phyloP scores from a whole-genome alignment of 108 stramenopile species.

The Bacterosira constricta region DNA sequence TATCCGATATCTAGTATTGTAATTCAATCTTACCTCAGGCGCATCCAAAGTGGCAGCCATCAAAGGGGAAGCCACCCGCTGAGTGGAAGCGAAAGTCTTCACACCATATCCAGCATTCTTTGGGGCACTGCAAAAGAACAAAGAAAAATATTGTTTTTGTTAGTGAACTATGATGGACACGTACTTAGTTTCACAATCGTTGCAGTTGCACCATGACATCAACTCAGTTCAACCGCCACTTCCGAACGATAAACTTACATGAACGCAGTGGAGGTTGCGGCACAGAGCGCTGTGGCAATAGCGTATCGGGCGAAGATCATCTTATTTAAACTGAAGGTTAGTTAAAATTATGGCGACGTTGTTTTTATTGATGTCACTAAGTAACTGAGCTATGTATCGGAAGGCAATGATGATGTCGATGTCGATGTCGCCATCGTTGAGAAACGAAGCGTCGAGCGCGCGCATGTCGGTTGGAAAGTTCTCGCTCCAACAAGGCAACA shows the following conservation, averaged over 20 bases:
- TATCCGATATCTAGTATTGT: background rate
- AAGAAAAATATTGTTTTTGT: background rate
- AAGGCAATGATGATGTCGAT: no score
- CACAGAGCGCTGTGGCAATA: conserved; percentile 52
- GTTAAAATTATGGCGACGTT: background rate
- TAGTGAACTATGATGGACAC: background rate
- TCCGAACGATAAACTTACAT: conserved; percentile 36
- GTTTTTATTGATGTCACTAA: no score
- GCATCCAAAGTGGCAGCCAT: conserved; percentile 47
- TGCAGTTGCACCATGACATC: no score
- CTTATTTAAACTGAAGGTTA: background rate
- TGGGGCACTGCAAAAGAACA: conserved; percentile 24
- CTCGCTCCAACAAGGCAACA: no score
- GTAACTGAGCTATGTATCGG: no score
- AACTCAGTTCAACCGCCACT: no score
- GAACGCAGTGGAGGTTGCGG: conserved; percentile 48
- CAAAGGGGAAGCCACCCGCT: conserved; percentile 18
- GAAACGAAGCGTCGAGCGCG: no score
- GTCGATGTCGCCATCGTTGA: no score
- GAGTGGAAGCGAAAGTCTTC: background rate
- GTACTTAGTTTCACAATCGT: background rate
- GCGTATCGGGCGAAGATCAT: conserved; percentile 52
- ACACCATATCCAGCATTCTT: conserved; percentile 27
- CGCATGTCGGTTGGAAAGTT: no score
- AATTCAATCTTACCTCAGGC: conserved; percentile 50